These are phyloP conservation scores for Alternaria atra DNA, from an alignment of 2,329 filamentous ascomycete genomes.

Conservation along the genomic window DNA sequence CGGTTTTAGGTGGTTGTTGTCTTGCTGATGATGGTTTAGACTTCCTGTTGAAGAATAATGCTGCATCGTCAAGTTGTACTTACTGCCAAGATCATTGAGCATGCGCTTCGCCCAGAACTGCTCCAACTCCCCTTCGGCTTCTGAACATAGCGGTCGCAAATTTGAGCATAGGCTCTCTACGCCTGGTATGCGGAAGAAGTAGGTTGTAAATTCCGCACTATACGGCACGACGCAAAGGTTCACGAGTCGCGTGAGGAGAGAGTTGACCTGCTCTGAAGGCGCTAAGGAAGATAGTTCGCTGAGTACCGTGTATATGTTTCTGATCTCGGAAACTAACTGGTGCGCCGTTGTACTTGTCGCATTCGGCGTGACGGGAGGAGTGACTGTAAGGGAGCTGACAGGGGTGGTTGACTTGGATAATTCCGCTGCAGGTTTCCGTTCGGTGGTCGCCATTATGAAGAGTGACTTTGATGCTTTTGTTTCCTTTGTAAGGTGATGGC, in stretches of 20 bases:
- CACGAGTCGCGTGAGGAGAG: conserved; percentile 51
- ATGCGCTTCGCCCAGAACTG: conserved; percentile 56
- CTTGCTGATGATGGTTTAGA: background rate
- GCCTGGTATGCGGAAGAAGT: conserved; percentile 43
- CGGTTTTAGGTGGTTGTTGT: background rate
- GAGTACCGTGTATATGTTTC: conserved; percentile 27
- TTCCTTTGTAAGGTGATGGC: background rate
- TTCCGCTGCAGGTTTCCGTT: background rate
- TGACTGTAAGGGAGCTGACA: background rate
- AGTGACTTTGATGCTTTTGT: background rate
- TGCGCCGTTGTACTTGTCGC: conserved; percentile 26
- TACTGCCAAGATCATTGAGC: conserved; percentile 17
- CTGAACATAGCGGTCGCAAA: conserved; percentile 55
- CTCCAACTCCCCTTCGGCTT: conserved; percentile 59
- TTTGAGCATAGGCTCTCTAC: conserved; percentile 48
- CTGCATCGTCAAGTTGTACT: background rate
- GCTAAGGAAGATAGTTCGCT: conserved; percentile 31
- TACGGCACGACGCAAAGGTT: conserved; percentile 45
- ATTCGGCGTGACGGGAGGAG: conserved; percentile 39
- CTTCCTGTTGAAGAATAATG: rapidly evolving
- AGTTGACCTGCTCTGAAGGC: conserved; percentile 47
- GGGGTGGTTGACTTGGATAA: background rate
- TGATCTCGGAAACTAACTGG: conserved; percentile 32
- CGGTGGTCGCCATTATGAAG: conserved; percentile 3
- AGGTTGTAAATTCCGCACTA: conserved; percentile 26